phyloP scores from a whole-genome alignment of 495 filamentous ascomycete species.

The Penicillium canariense region DNA sequence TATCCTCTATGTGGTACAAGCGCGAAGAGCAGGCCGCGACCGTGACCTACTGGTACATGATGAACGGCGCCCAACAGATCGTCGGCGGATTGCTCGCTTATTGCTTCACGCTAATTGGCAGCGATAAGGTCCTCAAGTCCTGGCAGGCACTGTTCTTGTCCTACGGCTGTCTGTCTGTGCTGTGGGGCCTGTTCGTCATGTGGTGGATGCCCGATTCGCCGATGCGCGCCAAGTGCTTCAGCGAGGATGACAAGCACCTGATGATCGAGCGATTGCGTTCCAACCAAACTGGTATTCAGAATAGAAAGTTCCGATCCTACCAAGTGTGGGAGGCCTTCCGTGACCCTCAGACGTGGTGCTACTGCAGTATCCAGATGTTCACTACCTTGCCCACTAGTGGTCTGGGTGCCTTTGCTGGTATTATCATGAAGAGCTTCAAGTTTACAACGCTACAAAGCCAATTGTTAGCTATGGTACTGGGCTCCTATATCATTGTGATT shows the following conservation, averaged over 20 bases:
- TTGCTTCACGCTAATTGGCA: slow-evolving; percentile 54
- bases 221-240: slow-evolving; percentile 49
- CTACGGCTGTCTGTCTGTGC: slow-evolving; percentile 52
- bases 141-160: slow-evolving; percentile 63
- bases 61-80: slow-evolving; percentile 59
- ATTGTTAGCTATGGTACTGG: slow-evolving; percentile 63
- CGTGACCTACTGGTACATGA: slow-evolving; percentile 72
- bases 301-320: slow-evolving; percentile 46
- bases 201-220: slow-evolving; percentile 50
- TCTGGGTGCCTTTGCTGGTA: slow-evolving; percentile 63
- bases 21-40: slow-evolving; percentile 63
- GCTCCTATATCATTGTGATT: slow-evolving; percentile 61
- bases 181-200: slow-evolving; percentile 49
- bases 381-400: slow-evolving; percentile 68
- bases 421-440: slow-evolving; percentile 51
- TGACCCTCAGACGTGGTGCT: slow-evolving; percentile 47
- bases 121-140: slow-evolving; percentile 39
- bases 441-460: slow-evolving; percentile 44
- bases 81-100: slow-evolving; percentile 57
- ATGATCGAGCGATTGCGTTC: slow-evolving; percentile 48
- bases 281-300: slow-evolving; percentile 56
- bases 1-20: slow-evolving; percentile 73
- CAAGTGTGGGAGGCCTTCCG: slow-evolving; percentile 45
- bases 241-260: slow-evolving; percentile 47
- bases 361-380: slow-evolving; percentile 56